A percentile compares a stretch with the other conserved stretches of the same genome.
phyloP scores from a whole-genome alignment of 2,329 filamentous ascomycete genomes.

The Neobulgaria alba region DNA sequence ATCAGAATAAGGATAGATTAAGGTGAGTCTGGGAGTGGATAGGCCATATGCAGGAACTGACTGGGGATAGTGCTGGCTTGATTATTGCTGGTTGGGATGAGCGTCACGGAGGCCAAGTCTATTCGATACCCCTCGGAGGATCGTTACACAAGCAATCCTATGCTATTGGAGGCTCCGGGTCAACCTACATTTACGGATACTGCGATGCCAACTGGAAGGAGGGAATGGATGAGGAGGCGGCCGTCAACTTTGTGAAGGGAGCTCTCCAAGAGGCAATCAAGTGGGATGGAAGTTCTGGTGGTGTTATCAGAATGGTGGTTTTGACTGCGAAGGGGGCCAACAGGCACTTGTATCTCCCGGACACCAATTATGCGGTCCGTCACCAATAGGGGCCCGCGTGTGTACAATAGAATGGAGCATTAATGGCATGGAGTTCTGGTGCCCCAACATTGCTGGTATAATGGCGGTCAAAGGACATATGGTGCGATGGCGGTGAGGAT shows the following conservation, averaged over 20 bases:
- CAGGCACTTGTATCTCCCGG: slow-evolving; percentile 90
- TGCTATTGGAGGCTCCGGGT: slow-evolving; percentile 91
- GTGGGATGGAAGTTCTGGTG: slow-evolving; percentile 97
- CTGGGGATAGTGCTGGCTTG: slow-evolving; percentile 65
- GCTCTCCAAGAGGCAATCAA: slow-evolving; percentile 92
- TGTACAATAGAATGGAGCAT: slow-evolving; percentile 22
- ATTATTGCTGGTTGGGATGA: slow-evolving; percentile 99
- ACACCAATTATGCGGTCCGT: slow-evolving; percentile 61
- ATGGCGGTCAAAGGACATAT: slow-evolving; percentile 14
- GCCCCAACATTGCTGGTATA: slow-evolving; percentile 5
- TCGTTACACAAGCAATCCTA: slow-evolving; percentile 97
- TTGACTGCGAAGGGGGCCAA: slow-evolving; percentile 83
- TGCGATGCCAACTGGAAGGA: slow-evolving; percentile 95
- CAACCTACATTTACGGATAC: slow-evolving; percentile 99
- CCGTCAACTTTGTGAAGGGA: slow-evolving; percentile 86
- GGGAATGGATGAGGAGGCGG: slow-evolving; percentile 85
- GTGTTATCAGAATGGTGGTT: slow-evolving; percentile 97
- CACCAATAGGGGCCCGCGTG: slow-evolving; percentile 51
- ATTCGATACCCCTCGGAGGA: slow-evolving; percentile 91
- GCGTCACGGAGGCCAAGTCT: slow-evolving; percentile 91
- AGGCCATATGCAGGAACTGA: slow-evolving; percentile 15
- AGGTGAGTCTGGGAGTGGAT: slow-evolving; percentile 50
- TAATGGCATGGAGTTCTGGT: slow-evolving; percentile 24
- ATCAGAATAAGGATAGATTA: slow-evolving; percentile 89
- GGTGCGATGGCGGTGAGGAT: slow-evolving; percentile 16